Conservation (phyloP, 306 rosid genomes). For the Trifolium dubium region DNA sequence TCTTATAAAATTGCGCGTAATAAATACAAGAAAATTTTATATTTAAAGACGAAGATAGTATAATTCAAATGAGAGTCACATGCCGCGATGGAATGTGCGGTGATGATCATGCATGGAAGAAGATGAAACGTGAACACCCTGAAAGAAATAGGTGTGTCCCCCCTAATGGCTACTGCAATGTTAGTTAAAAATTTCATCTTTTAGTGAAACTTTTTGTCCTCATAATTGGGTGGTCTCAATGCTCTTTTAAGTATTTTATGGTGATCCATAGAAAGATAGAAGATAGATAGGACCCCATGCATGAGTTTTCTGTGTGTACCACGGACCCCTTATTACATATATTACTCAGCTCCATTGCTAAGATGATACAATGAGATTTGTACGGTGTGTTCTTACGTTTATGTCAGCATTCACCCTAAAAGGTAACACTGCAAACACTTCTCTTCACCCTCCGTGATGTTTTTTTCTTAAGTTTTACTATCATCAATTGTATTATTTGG, state of each 20-base stretch:
- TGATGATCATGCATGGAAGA: too few relatives aligned
- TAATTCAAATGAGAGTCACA: too few relatives aligned
- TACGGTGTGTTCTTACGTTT: neutral
- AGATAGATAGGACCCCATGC: constrained; percentile 1
- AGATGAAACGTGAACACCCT: neutral
- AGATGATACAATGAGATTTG: neutral
- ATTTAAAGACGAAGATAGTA: too few relatives aligned
- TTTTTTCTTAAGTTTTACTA: too few relatives aligned
- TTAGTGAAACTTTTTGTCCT: constrained; percentile 29
- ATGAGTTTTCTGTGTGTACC: neutral
- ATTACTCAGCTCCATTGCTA: neutral
- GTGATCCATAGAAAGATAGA: neutral
- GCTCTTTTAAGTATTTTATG: neutral
- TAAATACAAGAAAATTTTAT: too few relatives aligned
- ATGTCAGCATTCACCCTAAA: neutral
- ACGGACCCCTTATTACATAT: neutral
- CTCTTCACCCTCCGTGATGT: neutral
- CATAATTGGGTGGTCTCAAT: constrained; percentile 31
- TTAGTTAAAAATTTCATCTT: neutral
- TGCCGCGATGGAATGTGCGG: too few relatives aligned
- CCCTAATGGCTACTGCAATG: constrained; percentile 1
- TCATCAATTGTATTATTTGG: too few relatives aligned
- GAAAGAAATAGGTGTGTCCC: neutral
- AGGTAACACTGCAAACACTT: neutral
- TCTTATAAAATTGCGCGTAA: too few relatives aligned